Percentiles rank a stretch among this genome's conserved stretches.
These are phyloP conservation scores for Sphenostylis stenocarpa DNA, from an alignment of 306 rosid species.

Conservation along the genomic window DNA sequence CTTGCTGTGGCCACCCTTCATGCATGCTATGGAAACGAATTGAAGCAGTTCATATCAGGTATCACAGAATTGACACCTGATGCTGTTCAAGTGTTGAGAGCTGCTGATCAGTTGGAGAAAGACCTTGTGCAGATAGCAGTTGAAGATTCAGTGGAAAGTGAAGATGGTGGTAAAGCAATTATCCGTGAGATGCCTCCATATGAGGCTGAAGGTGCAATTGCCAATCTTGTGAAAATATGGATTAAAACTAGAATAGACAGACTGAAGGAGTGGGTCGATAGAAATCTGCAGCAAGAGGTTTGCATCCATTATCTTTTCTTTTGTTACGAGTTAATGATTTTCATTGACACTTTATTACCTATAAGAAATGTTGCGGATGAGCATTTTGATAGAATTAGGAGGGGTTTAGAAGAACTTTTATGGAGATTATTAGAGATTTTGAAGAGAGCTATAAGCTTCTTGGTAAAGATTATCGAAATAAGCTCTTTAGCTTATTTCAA, in stretches of 20 bases:
- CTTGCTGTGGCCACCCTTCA: conserved; percentile 98
- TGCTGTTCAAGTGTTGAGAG: conserved; percentile 90
- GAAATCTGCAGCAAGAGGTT: conserved; percentile 97
- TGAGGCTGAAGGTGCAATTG: conserved; percentile 92
- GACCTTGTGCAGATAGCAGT: conserved; percentile 96
- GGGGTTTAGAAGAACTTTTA: not conserved
- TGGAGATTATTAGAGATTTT: not conserved
- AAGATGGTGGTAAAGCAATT: conserved; percentile 97
- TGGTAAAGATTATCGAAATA: not conserved
- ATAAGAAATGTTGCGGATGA: not conserved
- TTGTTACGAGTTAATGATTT: not conserved
- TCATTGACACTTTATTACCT: conserved; percentile 17
- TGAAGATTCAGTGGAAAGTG: conserved; percentile 94
- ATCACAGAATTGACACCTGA: conserved; percentile 92
- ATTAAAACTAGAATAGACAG: conserved; percentile 84
- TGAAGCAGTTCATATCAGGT: conserved; percentile 83
- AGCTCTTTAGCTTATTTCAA: not conserved
- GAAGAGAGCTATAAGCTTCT: not conserved
- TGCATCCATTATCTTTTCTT: conserved; percentile 36
- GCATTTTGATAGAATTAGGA: conserved; percentile 8
- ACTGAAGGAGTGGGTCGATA: conserved; percentile 92
- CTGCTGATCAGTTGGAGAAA: conserved; percentile 96
- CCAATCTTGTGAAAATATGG: conserved; percentile 92
- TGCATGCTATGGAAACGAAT: conserved; percentile 85
- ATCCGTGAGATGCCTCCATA: conserved; percentile 99